These are phyloP conservation scores for Novakomyces olei DNA, from an alignment of 805 yeast species.

Conservation along the genomic window DNA sequence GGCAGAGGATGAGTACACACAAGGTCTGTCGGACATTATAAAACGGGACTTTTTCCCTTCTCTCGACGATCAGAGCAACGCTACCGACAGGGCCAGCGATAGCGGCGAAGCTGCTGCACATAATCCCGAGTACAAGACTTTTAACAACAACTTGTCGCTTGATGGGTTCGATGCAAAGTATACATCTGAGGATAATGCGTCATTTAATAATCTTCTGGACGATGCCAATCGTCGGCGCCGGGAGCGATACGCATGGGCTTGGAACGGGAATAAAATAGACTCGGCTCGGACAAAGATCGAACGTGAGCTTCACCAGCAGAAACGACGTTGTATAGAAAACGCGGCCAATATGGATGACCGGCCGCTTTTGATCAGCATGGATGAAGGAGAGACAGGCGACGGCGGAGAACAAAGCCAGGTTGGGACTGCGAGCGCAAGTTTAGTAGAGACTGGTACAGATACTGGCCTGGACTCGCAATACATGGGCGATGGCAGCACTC, in stretches of 20 bases:
- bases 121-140: constrained; percentile 1
- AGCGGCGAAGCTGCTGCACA: not conserved
- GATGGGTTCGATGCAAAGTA: constrained; percentile 12
- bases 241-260: constrained; percentile 14
- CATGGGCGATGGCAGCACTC: too few species aligned
- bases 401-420: too few species aligned
- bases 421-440: too few species aligned
- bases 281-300: too few species aligned
- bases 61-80: constrained; percentile 7
- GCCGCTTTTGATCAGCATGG: too few species aligned
- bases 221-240: constrained; percentile 10
- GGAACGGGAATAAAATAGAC: too few species aligned
- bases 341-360: too few species aligned
- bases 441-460: too few species aligned
- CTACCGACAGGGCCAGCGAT: constrained; percentile 2
- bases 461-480: too few species aligned
- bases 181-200: constrained; percentile 15
- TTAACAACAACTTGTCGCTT: constrained; percentile 5
- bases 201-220: constrained; percentile 12
- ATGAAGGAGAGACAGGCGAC: too few species aligned
- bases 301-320: too few species aligned
- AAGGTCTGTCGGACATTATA: constrained; percentile 11
- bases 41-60: constrained; percentile 12
- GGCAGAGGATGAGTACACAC: constrained; percentile 14
- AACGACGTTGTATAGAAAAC: too few species aligned